These are phyloP conservation scores for Aspergillus thermomutatus DNA, from an alignment of 2,329 filamentous ascomycete genomes.

Conservation along the genomic window DNA sequence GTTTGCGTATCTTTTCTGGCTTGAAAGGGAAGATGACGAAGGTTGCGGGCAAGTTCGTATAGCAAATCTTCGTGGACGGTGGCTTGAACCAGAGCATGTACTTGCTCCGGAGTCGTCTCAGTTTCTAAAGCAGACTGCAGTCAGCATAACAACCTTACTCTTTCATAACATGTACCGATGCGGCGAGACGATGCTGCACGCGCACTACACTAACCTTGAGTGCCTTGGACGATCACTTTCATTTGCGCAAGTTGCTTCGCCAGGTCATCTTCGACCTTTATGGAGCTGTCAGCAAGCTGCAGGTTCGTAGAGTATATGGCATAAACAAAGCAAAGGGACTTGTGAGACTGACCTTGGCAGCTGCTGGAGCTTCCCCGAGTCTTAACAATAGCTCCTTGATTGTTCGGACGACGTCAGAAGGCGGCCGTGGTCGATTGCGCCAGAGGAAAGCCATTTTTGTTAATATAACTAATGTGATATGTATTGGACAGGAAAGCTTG, in stretches of 20 bases:
- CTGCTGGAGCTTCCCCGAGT: slow-evolving; percentile 56
- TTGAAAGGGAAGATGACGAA: slow-evolving; percentile 88
- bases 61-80: slow-evolving; percentile 89
- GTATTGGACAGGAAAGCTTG: slow-evolving; percentile 1
- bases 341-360: slow-evolving; percentile 50
- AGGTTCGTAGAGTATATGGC: background rate
- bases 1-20: slow-evolving; percentile 93
- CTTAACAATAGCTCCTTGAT: slow-evolving; percentile 62
- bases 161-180: background rate
- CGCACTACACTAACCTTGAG: slow-evolving; percentile 61
- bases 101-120: slow-evolving; percentile 82
- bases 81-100: slow-evolving; percentile 78
- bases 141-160: slow-evolving; percentile 4
- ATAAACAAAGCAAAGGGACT: background rate
- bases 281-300: slow-evolving; percentile 10
- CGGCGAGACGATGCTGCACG: background rate
- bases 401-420: slow-evolving; percentile 59
- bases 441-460: slow-evolving; percentile 66
- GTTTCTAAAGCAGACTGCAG: slow-evolving; percentile 57
- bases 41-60: slow-evolving; percentile 74
- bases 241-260: slow-evolving; percentile 83
- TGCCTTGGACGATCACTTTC: slow-evolving; percentile 90
- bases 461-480: slow-evolving; percentile 11
- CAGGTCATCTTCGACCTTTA: slow-evolving; percentile 77
- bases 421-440: slow-evolving; percentile 58